Percentiles rank a stretch among this genome's conserved stretches.
phyloP scores from a whole-genome alignment of 139 green algal species.

The Chlorella sp. region DNA sequence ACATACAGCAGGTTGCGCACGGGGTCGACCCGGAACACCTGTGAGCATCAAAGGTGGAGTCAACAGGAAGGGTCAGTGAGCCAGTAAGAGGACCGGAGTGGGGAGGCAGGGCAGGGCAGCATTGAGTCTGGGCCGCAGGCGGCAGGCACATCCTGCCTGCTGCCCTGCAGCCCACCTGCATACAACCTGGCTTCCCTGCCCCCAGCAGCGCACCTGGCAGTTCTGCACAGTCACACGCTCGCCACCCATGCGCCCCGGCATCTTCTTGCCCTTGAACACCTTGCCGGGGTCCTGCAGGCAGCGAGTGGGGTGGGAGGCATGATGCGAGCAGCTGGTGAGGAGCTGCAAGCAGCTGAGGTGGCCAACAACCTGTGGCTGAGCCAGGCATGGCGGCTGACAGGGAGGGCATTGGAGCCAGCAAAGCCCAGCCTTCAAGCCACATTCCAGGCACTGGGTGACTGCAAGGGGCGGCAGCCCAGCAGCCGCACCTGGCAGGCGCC shows the following conservation, averaged over 20 bases:
- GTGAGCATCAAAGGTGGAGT: background rate
- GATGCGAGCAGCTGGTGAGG: background rate
- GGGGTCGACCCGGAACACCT: constrained; percentile 87
- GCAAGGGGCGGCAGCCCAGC: too few species aligned
- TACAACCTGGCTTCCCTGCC: background rate
- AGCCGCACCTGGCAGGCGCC: constrained; percentile 57
- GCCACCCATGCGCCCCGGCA: constrained; percentile 94
- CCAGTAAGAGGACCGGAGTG: background rate
- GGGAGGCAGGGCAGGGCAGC: background rate
- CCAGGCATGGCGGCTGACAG: too few species aligned
- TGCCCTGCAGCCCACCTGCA: too few species aligned
- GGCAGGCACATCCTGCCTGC: too few species aligned
- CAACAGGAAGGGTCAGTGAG: background rate
- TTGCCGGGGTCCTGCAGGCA: constrained; percentile 79
- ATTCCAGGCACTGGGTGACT: too few species aligned
- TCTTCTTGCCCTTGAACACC: constrained; percentile 98
- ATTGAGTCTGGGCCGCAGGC: too few species aligned
- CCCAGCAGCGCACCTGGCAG: constrained; percentile 26
- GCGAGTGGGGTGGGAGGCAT: background rate
- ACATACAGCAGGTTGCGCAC: constrained; percentile 94
- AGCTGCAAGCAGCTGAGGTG: too few species aligned
- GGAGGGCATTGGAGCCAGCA: too few species aligned
- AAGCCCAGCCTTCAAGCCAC: too few species aligned
- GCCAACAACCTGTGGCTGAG: too few species aligned
- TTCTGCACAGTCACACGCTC: constrained; percentile 82